Evolutionary conservation across 2,329 filamentous ascomycete species (phyloP).

Genomic region (Didymella segeticola): DNA sequence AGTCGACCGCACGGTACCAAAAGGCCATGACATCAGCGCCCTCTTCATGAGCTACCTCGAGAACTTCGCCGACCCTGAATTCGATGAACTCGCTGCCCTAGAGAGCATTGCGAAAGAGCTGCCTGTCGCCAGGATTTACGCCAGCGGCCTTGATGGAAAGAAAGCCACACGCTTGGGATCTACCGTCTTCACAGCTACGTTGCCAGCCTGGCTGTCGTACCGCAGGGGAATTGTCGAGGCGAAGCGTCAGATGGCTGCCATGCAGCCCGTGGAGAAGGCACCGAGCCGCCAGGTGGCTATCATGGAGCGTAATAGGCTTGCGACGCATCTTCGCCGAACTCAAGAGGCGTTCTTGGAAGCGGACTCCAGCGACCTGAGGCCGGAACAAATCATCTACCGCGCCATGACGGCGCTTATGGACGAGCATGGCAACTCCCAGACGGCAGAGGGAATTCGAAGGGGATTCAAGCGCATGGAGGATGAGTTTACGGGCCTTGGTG

Average conservation of each 20-base stretch:
- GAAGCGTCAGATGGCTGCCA: not conserved
- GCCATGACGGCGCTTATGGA: not conserved
- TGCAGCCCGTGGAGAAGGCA: not conserved
- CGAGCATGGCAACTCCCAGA: not conserved
- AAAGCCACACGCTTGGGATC: not conserved
- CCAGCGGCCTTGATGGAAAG: not conserved
- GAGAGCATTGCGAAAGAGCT: not conserved
- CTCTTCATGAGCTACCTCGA: constrained; percentile 11
- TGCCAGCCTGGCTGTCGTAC: constrained; percentile 7
- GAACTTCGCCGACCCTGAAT: constrained; percentile 1
- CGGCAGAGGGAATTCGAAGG: not conserved
- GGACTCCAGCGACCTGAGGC: not conserved
- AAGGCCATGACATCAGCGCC: not conserved
- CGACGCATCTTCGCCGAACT: not conserved
- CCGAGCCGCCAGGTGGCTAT: constrained; percentile 1
- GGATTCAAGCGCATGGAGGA: constrained; percentile 5
- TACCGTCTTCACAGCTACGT: not conserved
- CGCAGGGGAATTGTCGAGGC: not conserved
- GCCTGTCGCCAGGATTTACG: not conserved
- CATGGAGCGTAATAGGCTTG: constrained; percentile 6
- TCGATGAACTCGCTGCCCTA: constrained; percentile 6
- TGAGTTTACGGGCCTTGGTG: not conserved
- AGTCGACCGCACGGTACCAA: not conserved
- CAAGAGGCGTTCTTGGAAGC: constrained; percentile 4
- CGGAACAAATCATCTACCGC: constrained; percentile 8